Conservation (phyloP, 768 basidiomycete species). For the Strobilomyces dryophilus region DNA sequence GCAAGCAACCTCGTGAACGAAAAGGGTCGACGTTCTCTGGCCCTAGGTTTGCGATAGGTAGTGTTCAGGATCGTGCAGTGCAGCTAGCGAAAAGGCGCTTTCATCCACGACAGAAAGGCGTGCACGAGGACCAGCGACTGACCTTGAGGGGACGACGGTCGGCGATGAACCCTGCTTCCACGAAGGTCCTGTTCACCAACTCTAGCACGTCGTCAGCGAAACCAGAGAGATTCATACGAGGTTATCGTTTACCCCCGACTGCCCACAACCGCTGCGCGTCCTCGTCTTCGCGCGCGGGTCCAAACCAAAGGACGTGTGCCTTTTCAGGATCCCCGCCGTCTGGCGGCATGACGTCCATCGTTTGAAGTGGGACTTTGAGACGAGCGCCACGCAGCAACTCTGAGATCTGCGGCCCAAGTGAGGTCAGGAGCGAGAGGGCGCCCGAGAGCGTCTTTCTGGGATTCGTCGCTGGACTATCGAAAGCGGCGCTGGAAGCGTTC, state of each 20-base stretch:
- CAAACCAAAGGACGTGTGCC: slow-evolving; percentile 57
- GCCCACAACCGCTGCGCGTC: slow-evolving; percentile 27
- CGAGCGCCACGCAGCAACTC: slow-evolving; percentile 33
- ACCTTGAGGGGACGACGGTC: slow-evolving; percentile 53
- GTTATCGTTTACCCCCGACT: slow-evolving; percentile 34
- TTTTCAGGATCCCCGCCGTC: slow-evolving; percentile 32
- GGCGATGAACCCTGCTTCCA: slow-evolving; percentile 38
- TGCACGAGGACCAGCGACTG: slow-evolving; percentile 2
- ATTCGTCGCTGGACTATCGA: background rate
- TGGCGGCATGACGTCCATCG: slow-evolving; percentile 48
- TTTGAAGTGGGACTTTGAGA: slow-evolving; percentile 41
- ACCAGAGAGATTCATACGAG: background rate
- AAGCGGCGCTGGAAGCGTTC: background rate
- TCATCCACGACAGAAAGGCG: background rate
- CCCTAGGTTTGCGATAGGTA: slow-evolving; percentile 36
- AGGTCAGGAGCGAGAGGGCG: slow-evolving; percentile 43
- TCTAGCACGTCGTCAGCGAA: slow-evolving; percentile 29
- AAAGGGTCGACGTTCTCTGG: slow-evolving; percentile 35
- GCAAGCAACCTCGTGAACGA: slow-evolving; percentile 36
- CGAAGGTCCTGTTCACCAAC: slow-evolving; percentile 39
- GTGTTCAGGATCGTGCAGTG: slow-evolving; percentile 53
- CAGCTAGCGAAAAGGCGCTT: slow-evolving; percentile 27
- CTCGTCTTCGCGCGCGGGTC: slow-evolving; percentile 37
- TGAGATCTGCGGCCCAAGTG: slow-evolving; percentile 37
- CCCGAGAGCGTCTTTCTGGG: slow-evolving; percentile 32